These are phyloP conservation scores for Postia placenta DNA, from an alignment of 768 basidiomycete genomes.

Conservation along the genomic window DNA sequence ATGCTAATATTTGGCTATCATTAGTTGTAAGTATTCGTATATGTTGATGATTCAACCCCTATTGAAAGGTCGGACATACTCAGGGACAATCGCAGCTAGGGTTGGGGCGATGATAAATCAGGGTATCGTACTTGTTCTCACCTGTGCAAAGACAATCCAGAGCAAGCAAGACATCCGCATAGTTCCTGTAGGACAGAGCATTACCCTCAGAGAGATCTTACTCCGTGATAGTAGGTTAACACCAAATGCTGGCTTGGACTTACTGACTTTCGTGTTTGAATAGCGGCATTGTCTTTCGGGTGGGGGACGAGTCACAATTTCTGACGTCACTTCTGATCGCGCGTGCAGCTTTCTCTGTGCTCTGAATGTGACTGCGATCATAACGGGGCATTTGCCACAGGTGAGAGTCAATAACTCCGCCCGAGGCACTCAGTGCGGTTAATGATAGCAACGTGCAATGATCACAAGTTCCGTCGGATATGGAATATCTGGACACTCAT, in stretches of 20 bases:
- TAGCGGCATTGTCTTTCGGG: background rate
- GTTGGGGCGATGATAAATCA: background rate
- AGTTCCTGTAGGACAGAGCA: background rate
- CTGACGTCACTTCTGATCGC: background rate
- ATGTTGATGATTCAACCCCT: background rate
- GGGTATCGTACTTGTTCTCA: background rate
- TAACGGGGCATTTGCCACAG: background rate
- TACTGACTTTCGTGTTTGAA: background rate
- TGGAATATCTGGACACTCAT: background rate
- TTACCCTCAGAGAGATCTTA: background rate
- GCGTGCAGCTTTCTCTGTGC: background rate
- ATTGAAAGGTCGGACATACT: background rate
- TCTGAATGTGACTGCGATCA: background rate
- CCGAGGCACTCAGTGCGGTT: background rate
- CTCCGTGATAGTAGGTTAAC: background rate
- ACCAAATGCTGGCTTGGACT: background rate
- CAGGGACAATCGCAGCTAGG: background rate
- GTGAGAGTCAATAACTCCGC: background rate
- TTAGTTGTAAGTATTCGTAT: background rate
- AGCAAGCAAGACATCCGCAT: background rate
- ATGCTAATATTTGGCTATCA: background rate
- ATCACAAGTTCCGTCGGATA: background rate
- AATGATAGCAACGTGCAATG: too few species aligned
- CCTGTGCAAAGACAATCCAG: background rate
- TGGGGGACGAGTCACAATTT: background rate